Evolutionary conservation across 495 filamentous ascomycete genomes (phyloP).

Genomic region (Wilcoxina mikolae): DNA sequence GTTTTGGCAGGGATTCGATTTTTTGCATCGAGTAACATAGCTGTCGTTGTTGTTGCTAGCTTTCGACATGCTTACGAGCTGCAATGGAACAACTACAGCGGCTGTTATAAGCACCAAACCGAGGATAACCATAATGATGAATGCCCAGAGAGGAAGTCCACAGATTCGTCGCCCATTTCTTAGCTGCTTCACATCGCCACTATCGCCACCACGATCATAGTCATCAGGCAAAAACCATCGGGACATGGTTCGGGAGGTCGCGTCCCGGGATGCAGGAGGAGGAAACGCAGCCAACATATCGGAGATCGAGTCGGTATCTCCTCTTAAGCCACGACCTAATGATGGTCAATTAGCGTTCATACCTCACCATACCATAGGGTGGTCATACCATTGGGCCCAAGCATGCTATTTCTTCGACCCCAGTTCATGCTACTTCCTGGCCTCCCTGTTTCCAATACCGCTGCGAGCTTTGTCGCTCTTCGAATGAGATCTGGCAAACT

Average conservation of each 20-base stretch:
- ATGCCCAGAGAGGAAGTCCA: conserved; percentile 69
- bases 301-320: conserved; percentile 51
- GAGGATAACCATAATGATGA: conserved; percentile 53
- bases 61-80: conserved; percentile 60
- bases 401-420: neutral
- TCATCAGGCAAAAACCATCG: conserved; percentile 29
- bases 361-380: neutral
- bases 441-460: conserved; percentile 73
- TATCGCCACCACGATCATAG: conserved; percentile 14
- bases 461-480: conserved; percentile 71
- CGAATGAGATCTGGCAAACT: conserved; percentile 82
- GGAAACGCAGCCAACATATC: conserved; percentile 90
- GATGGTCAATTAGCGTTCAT: neutral
- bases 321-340: conserved; percentile 27
- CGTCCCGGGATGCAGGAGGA: conserved; percentile 52
- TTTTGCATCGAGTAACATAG: conserved; percentile 38
- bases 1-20: conserved; percentile 50
- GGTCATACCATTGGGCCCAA: neutral
- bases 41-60: conserved; percentile 33
- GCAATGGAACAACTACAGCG: conserved; percentile 73
- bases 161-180: conserved; percentile 42
- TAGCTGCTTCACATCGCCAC: conserved; percentile 6
- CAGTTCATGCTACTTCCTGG: conserved; percentile 35
- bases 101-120: conserved; percentile 64
- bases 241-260: conserved; percentile 32